A percentile compares a stretch with the other conserved stretches of the same genome.
These are phyloP conservation scores for Boletellus deceptivus DNA, from an alignment of 1,284 basidiomycete genomes.

Conservation along the genomic window DNA sequence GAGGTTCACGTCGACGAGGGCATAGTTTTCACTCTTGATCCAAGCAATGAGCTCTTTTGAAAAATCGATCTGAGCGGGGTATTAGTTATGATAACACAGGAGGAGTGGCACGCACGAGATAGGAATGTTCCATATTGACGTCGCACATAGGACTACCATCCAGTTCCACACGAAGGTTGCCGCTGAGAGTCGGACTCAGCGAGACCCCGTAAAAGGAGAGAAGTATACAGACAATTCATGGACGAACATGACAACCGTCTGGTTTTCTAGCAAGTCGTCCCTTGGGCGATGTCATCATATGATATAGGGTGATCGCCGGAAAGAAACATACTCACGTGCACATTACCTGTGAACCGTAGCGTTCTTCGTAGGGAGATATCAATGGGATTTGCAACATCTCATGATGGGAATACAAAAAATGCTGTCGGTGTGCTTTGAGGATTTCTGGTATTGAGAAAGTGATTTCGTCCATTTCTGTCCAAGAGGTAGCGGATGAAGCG, in stretches of 20 bases:
- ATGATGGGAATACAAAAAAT: constrained; percentile 72
- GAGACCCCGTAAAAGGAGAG: not conserved
- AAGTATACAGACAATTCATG: constrained; percentile 80
- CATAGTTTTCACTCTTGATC: constrained; percentile 64
- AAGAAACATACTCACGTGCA: constrained; percentile 64
- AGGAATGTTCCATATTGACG: constrained; percentile 75
- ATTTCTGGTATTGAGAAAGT: constrained; percentile 74
- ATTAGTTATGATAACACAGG: constrained; percentile 1
- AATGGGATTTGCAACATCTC: constrained; percentile 82
- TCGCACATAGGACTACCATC: constrained; percentile 72
- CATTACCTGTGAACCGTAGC: constrained; percentile 78
- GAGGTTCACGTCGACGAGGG: constrained; percentile 86
- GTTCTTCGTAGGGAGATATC: constrained; percentile 62
- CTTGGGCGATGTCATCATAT: constrained; percentile 36
- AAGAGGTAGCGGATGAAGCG: constrained; percentile 5
- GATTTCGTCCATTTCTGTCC: constrained; percentile 53
- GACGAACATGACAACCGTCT: constrained; percentile 76
- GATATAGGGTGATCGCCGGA: not conserved
- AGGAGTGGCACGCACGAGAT: constrained; percentile 55
- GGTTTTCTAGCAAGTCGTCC: constrained; percentile 62
- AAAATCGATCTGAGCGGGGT: constrained; percentile 69
- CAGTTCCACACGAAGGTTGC: constrained; percentile 80
- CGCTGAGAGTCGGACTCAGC: constrained; percentile 47
- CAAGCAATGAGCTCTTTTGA: constrained; percentile 79
- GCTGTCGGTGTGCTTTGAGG: constrained; percentile 80